A percentile compares a stretch with the other conserved stretches of the same genome.
phyloP scores from a whole-genome alignment of 768 basidiomycete genomes.

The Naematelia aurantialba region DNA sequence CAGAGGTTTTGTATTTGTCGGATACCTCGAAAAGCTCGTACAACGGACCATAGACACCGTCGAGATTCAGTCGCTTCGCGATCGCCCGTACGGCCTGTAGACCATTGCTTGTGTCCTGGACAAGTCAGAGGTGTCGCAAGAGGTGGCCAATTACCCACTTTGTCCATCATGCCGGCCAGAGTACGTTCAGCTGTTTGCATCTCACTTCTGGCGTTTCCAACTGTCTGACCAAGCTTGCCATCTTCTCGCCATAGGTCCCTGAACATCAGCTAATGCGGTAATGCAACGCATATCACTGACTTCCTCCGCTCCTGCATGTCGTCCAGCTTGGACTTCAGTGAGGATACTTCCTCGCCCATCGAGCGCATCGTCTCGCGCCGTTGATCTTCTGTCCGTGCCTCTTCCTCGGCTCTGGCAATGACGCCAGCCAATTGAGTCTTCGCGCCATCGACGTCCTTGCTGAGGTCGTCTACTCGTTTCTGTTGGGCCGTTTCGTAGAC shows the following conservation, averaged over 20 bases:
- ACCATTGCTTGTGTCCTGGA: constrained; percentile 89
- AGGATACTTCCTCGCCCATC: constrained; percentile 54
- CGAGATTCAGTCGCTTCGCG: constrained; percentile 66
- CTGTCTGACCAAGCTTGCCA: constrained; percentile 73
- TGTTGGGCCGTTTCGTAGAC: constrained; percentile 59
- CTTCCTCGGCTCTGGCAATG: constrained; percentile 54
- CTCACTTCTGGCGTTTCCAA: constrained; percentile 73
- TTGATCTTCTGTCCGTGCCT: constrained; percentile 59
- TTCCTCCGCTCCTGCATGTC: constrained; percentile 67
- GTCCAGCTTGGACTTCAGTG: constrained; percentile 65
- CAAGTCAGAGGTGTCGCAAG: constrained; percentile 50
- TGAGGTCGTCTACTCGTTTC: constrained; percentile 58
- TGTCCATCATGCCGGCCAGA: constrained; percentile 91
- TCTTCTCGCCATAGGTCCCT: constrained; percentile 90
- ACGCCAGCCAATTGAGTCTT: constrained; percentile 54
- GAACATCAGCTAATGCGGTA: constrained; percentile 1
- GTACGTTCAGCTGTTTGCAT: constrained; percentile 72
- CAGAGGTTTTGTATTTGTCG: constrained; percentile 86
- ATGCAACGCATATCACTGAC: constrained; percentile 9
- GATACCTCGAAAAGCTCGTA: constrained; percentile 89
- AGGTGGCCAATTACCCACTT: constrained; percentile 58
- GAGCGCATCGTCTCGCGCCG: constrained; percentile 60
- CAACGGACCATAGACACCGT: constrained; percentile 87
- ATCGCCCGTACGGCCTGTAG: constrained; percentile 81
- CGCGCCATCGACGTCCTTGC: constrained; percentile 38